Evolutionary conservation across 176 grass and related monocot species (phyloP).

Genomic region (Musa itinerans): DNA sequence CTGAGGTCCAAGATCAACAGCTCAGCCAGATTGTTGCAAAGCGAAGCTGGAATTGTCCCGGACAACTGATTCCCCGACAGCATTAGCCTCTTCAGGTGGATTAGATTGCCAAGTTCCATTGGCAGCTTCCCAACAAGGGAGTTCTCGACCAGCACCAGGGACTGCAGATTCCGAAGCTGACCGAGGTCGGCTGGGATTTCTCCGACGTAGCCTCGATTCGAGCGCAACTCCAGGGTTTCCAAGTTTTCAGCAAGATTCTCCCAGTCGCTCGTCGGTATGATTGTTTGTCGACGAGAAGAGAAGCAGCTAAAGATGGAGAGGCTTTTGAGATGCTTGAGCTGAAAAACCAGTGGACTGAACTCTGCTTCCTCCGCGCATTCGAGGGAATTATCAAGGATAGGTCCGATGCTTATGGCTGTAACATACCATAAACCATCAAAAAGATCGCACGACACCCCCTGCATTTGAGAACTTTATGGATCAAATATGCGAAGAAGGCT

Average conservation of each 20-base stretch:
- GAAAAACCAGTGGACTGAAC: constrained; percentile 53
- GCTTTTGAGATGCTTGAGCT: constrained; percentile 57
- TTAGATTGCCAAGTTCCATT: constrained; percentile 31
- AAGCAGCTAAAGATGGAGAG: constrained; percentile 76
- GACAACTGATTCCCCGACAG: constrained; percentile 51
- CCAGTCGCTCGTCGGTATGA: constrained; percentile 41
- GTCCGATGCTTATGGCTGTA: constrained; percentile 58
- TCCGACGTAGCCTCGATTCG: constrained; percentile 42
- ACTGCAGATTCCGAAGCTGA: constrained; percentile 47
- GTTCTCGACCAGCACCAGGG: constrained; percentile 69
- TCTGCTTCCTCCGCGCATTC: constrained; percentile 41
- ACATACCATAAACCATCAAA: constrained; percentile 80
- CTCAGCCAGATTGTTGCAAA: constrained; percentile 35
- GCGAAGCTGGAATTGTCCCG: constrained; percentile 40
- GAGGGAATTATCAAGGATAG: constrained; percentile 78
- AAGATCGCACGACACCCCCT: constrained; percentile 92
- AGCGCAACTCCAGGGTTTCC: constrained; percentile 62
- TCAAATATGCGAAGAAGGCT: too few relatives aligned
- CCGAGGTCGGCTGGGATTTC: constrained; percentile 38
- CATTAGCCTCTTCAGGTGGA: constrained; percentile 44
- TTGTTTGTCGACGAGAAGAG: constrained; percentile 25
- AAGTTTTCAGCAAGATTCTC: constrained; percentile 40
- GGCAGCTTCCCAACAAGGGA: constrained; percentile 47
- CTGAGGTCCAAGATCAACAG: constrained; percentile 49
- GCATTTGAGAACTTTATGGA: constrained; percentile 6